phyloP scores from a whole-genome alignment of 2,329 filamentous ascomycete species.

The Thelonectria blattea region DNA sequence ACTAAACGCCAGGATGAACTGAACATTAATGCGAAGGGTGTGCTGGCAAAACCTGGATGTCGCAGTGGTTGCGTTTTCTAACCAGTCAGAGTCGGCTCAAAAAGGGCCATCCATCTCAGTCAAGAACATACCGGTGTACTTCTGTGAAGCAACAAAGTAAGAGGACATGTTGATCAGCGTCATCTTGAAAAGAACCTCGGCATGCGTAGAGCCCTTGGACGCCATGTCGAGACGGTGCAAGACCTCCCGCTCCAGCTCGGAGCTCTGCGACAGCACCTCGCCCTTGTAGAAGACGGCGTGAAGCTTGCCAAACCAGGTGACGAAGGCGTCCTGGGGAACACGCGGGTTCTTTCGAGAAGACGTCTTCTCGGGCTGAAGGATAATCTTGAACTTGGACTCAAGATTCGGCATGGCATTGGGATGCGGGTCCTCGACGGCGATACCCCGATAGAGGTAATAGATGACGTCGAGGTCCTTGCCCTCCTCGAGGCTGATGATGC shows the following conservation, averaged over 20 bases:
- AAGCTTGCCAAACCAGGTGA: conserved; percentile 83
- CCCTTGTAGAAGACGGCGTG: conserved; percentile 86
- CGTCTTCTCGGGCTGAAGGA: conserved; percentile 48
- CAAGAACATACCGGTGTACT: conserved; percentile 43
- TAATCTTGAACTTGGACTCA: conserved; percentile 73
- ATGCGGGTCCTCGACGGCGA: conserved; percentile 76
- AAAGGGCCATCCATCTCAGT: not conserved
- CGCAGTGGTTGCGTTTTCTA: conserved; percentile 54
- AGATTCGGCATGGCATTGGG: conserved; percentile 78
- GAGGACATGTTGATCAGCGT: conserved; percentile 86
- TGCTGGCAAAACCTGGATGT: conserved; percentile 63
- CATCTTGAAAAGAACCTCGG: conserved; percentile 75
- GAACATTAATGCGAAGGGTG: conserved; percentile 78
- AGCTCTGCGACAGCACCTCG: conserved; percentile 73
- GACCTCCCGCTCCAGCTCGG: conserved; percentile 86
- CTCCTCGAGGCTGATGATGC: conserved; percentile 80
- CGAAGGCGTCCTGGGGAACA: conserved; percentile 65
- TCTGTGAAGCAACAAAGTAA: conserved; percentile 67
- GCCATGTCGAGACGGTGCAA: conserved; percentile 77
- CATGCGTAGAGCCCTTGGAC: conserved; percentile 70
- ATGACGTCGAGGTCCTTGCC: conserved; percentile 82
- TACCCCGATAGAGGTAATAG: conserved; percentile 87
- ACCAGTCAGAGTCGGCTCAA: conserved; percentile 7
- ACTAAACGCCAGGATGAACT: conserved; percentile 75
- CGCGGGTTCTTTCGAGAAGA: conserved; percentile 38